Evolutionary conservation across 495 filamentous ascomycete genomes (phyloP).

Genomic region (Melanomma pulvis-pyrius): DNA sequence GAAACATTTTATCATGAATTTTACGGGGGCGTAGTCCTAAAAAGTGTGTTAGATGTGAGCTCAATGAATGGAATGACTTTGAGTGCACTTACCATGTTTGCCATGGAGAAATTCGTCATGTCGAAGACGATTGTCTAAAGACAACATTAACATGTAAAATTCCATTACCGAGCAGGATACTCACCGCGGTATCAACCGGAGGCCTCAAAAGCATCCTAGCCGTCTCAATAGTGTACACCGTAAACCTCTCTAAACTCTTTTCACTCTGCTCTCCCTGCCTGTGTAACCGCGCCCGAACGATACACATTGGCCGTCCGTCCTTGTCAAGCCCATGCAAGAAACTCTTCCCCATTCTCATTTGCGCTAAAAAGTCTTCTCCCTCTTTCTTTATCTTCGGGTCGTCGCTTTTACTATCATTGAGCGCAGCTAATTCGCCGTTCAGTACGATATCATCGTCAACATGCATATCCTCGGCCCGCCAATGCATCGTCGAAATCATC

Average conservation of each 20-base stretch:
- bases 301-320: constrained; percentile 81
- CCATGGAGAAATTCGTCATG: constrained; percentile 87
- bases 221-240: constrained; percentile 92
- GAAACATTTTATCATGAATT: constrained; percentile 99
- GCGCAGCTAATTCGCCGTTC: constrained; percentile 70
- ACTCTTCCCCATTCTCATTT: constrained; percentile 91
- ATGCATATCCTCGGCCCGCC: constrained; percentile 78
- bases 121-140: constrained; percentile 83
- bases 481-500: constrained; percentile 91
- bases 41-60: neutral
- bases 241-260: constrained; percentile 79
- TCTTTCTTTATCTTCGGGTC: constrained; percentile 63
- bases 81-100: constrained; percentile 70
- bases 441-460: constrained; percentile 85
- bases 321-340: constrained; percentile 89
- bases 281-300: constrained; percentile 82
- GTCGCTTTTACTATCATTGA: constrained; percentile 59
- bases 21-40: constrained; percentile 88
- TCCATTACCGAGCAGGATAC: constrained; percentile 39
- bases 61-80: neutral
- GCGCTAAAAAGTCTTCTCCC: constrained; percentile 79
- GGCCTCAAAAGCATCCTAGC: constrained; percentile 77
- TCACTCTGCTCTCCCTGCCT: constrained; percentile 79
- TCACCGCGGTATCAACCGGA: constrained; percentile 88
- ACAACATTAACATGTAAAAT: constrained; percentile 4